A percentile compares a stretch with the other conserved stretches of the same genome.
Conservation (phyloP, 257 asterid genomes). For the Eucommia ulmoides region DNA sequence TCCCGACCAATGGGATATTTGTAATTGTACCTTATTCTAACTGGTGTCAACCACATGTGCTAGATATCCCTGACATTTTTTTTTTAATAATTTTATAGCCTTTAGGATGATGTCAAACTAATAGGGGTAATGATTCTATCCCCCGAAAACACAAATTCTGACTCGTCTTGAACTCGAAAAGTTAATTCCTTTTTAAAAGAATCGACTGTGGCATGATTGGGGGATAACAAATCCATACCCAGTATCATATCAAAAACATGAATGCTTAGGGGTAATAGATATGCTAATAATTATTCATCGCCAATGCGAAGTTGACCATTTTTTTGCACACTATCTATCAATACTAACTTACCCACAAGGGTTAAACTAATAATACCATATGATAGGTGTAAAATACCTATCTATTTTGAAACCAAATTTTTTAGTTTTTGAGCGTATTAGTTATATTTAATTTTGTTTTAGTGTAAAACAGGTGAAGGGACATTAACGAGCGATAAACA, state of each 20-base stretch:
- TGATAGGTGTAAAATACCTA: too few species aligned
- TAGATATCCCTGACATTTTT: neutral
- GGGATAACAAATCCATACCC: neutral
- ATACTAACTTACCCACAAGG: too few species aligned
- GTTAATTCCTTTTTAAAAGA: neutral
- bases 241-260: neutral
- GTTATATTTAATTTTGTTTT: too few species aligned
- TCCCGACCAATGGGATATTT: neutral
- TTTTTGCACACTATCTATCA: too few species aligned
- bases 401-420: too few species aligned
- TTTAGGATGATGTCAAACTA: neutral
- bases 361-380: too few species aligned
- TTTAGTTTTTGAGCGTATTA: too few species aligned
- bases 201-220: neutral
- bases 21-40: neutral
- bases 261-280: neutral
- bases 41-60: neutral
- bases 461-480: too few species aligned
- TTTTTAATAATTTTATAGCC: neutral
- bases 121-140: neutral
- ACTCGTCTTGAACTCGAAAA: neutral
- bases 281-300: too few species aligned
- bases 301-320: too few species aligned
- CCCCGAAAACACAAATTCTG: neutral
- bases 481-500: too few species aligned